Percentiles rank a stretch among this genome's conserved stretches.
Evolutionary conservation across 2,329 filamentous ascomycete genomes (phyloP).

Genomic region (Periconia macrospinosa): DNA sequence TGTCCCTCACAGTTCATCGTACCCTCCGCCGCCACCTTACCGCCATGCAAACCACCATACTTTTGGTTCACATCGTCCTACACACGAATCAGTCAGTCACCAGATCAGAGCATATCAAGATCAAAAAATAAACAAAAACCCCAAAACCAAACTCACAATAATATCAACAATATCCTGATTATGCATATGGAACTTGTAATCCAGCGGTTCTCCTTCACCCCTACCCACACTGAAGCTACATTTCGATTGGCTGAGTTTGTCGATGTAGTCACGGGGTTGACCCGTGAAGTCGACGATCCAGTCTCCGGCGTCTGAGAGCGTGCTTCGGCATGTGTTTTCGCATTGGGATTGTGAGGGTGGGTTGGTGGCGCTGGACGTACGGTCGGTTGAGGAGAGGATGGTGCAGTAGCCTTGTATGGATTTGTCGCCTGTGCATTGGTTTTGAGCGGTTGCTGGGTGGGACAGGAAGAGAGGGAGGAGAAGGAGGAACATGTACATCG

Average conservation of each 20-base stretch:
- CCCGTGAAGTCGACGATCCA: constrained; percentile 20
- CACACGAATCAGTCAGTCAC: no score
- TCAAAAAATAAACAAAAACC: not conserved
- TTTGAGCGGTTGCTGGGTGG: constrained; percentile 1
- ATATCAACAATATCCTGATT: constrained; percentile 29
- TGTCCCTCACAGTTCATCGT: constrained; percentile 19
- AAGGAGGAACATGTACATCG: not conserved
- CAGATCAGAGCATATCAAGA: not conserved
- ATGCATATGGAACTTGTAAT: constrained; percentile 20
- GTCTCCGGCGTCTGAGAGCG: constrained; percentile 22
- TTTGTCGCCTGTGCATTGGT: constrained; percentile 10
- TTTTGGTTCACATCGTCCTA: constrained; percentile 18
- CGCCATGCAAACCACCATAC: constrained; percentile 19
- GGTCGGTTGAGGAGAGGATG: constrained; percentile 18
- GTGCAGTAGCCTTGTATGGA: constrained; percentile 15
- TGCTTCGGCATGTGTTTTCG: constrained; percentile 14
- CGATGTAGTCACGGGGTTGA: constrained; percentile 18
- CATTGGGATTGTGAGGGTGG: constrained; percentile 17
- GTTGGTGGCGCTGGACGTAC: constrained; percentile 8
- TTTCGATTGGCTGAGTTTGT: constrained; percentile 11
- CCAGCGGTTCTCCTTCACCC: constrained; percentile 11
- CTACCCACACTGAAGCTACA: constrained; percentile 21
- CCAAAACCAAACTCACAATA: constrained; percentile 3
- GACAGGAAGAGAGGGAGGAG: not conserved
- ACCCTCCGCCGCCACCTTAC: constrained; percentile 21